Percentiles rank a stretch among this genome's conserved stretches.
phyloP scores from a whole-genome alignment of 495 filamentous ascomycete genomes.

The Xanthoparmelia taractica region DNA sequence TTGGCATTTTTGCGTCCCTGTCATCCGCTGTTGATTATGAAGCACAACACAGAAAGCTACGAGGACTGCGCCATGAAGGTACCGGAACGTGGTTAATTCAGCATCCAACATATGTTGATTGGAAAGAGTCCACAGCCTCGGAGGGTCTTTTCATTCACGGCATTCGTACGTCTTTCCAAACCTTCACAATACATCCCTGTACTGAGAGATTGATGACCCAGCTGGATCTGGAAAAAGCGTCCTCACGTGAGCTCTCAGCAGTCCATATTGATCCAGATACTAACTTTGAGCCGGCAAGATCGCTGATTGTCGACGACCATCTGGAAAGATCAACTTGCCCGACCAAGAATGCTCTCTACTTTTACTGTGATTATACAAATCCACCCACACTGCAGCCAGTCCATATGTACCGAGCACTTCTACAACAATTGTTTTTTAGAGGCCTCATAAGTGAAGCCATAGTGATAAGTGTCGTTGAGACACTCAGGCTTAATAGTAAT shows the following conservation, averaged over 20 bases:
- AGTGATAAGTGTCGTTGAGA: not conserved
- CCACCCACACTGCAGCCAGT: slow-evolving; percentile 5
- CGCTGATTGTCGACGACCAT: not conserved
- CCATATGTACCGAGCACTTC: slow-evolving; percentile 9
- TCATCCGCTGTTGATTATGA: slow-evolving; percentile 7
- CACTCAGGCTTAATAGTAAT: too few species aligned
- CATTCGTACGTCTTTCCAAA: not conserved
- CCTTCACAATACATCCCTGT: too few species aligned
- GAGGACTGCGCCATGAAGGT: slow-evolving; percentile 6
- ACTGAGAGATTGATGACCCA: not conserved
- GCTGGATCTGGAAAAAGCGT: slow-evolving; percentile 2
- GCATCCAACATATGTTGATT: not conserved
- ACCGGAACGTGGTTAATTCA: slow-evolving; percentile 12
- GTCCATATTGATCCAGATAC: not conserved
- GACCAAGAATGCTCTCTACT: not conserved
- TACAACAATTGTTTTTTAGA: slow-evolving; percentile 7
- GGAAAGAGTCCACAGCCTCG: not conserved
- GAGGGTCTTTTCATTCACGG: not conserved
- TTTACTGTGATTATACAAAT: slow-evolving; percentile 18
- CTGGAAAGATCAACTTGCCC: not conserved
- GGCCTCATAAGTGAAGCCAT: not conserved
- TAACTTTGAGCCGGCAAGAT: not conserved
- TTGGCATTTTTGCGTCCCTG: not conserved
- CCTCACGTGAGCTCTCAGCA: not conserved
- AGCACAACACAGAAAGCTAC: slow-evolving; percentile 11